phyloP scores from a whole-genome alignment of 2,329 filamentous ascomycete genomes.

The Phyllosticta citrichinensis region DNA sequence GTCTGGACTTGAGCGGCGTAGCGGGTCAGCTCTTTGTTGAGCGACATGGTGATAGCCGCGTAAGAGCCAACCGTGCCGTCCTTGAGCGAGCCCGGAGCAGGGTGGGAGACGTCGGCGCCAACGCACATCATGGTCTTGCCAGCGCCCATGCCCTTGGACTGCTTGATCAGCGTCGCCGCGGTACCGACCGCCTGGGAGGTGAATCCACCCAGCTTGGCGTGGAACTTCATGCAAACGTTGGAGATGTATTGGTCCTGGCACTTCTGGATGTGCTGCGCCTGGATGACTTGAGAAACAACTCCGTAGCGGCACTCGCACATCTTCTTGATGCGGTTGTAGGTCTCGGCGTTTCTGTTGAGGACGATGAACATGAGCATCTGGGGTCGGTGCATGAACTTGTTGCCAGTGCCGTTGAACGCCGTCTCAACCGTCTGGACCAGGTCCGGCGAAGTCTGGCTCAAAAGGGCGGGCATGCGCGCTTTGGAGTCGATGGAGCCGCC shows the following conservation, averaged over 20 bases:
- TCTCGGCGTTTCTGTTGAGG: slow-evolving; percentile 55
- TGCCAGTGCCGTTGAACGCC: slow-evolving; percentile 47
- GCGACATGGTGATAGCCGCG: slow-evolving; percentile 76
- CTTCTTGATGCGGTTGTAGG: slow-evolving; percentile 84
- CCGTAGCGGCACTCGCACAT: slow-evolving; percentile 76
- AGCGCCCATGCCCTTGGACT: slow-evolving; percentile 17
- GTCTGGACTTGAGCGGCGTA: slow-evolving; percentile 74
- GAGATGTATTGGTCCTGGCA: slow-evolving; percentile 75
- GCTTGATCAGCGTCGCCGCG: slow-evolving; percentile 15
- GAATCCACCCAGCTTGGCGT: slow-evolving; percentile 82
- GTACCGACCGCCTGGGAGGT: slow-evolving; percentile 46
- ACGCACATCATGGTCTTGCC: slow-evolving; percentile 62
- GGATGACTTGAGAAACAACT: slow-evolving; percentile 76
- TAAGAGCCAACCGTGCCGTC: slow-evolving; percentile 51
- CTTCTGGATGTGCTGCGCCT: slow-evolving; percentile 57
- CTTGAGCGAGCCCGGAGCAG: slow-evolving; percentile 49
- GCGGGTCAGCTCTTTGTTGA: slow-evolving; percentile 58
- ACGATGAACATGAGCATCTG: slow-evolving; percentile 76
- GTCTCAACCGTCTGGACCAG: slow-evolving; percentile 44
- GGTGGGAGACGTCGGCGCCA: slow-evolving; percentile 84
- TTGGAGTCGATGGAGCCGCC: slow-evolving; percentile 46
- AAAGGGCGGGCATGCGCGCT: slow-evolving; percentile 30
- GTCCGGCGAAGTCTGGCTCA: slow-evolving; percentile 14
- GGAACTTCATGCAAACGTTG: slow-evolving; percentile 95
- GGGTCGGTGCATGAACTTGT: slow-evolving; percentile 46